These are phyloP conservation scores for Cubamyces lactineus DNA, from an alignment of 768 basidiomycete species.

Conservation along the genomic window DNA sequence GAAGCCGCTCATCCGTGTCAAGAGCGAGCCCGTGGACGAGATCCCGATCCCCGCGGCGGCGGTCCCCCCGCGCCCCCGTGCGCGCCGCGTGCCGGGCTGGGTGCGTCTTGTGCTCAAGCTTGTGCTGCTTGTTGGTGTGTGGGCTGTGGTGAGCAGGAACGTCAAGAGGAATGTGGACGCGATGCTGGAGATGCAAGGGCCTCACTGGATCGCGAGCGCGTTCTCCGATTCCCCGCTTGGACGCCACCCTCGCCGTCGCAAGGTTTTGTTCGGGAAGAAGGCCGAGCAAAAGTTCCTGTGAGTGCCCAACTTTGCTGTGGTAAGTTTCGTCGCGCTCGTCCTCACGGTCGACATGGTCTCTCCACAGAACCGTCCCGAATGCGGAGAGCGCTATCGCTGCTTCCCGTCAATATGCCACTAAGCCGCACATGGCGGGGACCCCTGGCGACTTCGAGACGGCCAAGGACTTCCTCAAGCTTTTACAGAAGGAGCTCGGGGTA, in stretches of 20 bases:
- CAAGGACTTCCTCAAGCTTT: conserved; percentile 63
- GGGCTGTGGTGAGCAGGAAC: neutral
- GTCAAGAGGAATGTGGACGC: conserved; percentile 1
- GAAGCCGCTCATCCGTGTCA: conserved; percentile 1
- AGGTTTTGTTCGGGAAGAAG: conserved; percentile 37
- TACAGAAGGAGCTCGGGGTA: conserved; percentile 68
- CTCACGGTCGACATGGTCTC: neutral
- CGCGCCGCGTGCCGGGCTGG: conserved; percentile 3
- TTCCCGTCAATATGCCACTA: conserved; percentile 54
- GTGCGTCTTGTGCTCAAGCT: conserved; percentile 8
- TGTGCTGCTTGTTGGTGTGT: neutral
- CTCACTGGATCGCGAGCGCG: conserved; percentile 25
- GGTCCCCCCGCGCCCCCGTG: conserved; percentile 7
- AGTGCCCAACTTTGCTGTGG: conserved; percentile 20
- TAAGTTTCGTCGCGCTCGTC: neutral
- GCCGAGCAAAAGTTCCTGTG: conserved; percentile 53
- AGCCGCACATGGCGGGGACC: conserved; percentile 66
- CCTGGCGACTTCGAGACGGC: conserved; percentile 62
- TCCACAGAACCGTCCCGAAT: conserved; percentile 52
- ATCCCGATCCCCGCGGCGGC: conserved; percentile 21
- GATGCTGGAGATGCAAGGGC: conserved; percentile 19
- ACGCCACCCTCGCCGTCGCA: conserved; percentile 15
- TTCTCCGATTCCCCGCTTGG: conserved; percentile 19
- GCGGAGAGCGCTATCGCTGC: conserved; percentile 51
- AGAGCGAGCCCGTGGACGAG: conserved; percentile 11